These are phyloP conservation scores for Fusarium proliferatum DNA, from an alignment of 2,329 filamentous ascomycete genomes.

Conservation along the genomic window DNA sequence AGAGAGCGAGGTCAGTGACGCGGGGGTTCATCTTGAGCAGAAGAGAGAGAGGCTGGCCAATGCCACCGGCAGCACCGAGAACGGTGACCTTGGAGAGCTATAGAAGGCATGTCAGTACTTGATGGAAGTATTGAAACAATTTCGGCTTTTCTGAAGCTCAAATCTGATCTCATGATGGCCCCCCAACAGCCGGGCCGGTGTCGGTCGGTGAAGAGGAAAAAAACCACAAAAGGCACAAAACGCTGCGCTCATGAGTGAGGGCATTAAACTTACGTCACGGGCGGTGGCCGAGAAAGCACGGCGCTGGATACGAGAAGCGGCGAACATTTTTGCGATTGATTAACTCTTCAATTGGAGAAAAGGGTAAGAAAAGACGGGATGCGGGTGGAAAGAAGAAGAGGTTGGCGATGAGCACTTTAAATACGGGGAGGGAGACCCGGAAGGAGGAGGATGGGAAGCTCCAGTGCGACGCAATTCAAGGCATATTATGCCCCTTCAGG, in stretches of 20 bases:
- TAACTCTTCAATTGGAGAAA: constrained; percentile 39
- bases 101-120: constrained; percentile 36
- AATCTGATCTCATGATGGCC: not conserved
- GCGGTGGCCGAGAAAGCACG: constrained; percentile 85
- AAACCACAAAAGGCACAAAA: constrained; percentile 17
- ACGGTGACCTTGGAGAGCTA: constrained; percentile 98
- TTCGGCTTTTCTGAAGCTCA: not conserved
- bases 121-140: not conserved
- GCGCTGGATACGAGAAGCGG: constrained; percentile 75
- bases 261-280: constrained; percentile 70
- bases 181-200: constrained; percentile 25
- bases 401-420: constrained; percentile 42
- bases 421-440: constrained; percentile 38
- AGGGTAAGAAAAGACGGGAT: constrained; percentile 38
- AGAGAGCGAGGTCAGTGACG: constrained; percentile 93
- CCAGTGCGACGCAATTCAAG: constrained; percentile 20
- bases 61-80: constrained; percentile 96
- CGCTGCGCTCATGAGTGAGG: constrained; percentile 17
- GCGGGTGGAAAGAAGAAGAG: constrained; percentile 36
- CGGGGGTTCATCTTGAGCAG: constrained; percentile 98
- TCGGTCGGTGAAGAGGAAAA: constrained; percentile 34
- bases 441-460: constrained; percentile 34
- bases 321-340: constrained; percentile 72
- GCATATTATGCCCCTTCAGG: constrained; percentile 5
- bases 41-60: constrained; percentile 97